A percentile compares a stretch with the other conserved stretches of the same genome.
phyloP scores from a whole-genome alignment of 768 basidiomycete species.

The Rhizopogon sp. region DNA sequence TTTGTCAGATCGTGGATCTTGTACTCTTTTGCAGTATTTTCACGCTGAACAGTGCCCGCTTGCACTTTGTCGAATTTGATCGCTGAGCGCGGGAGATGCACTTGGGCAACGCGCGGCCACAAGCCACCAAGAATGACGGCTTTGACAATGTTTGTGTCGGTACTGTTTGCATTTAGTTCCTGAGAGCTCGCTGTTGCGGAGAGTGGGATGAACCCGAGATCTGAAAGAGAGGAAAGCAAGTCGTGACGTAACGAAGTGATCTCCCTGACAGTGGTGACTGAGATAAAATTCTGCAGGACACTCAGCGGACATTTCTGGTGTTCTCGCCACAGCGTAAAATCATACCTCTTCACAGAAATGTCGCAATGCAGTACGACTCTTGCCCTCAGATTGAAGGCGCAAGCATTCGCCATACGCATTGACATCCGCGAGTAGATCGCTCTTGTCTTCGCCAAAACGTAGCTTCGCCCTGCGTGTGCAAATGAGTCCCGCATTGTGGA shows the following conservation, averaged over 20 bases:
- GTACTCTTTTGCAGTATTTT: constrained; percentile 81
- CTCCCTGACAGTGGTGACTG: constrained; percentile 65
- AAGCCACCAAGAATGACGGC: constrained; percentile 81
- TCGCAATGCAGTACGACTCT: constrained; percentile 39
- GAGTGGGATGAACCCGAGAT: constrained; percentile 63
- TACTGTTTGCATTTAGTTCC: constrained; percentile 58
- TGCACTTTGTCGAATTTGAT: constrained; percentile 85
- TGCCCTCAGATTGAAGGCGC: constrained; percentile 44
- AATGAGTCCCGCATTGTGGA: neutral
- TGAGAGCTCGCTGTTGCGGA: constrained; percentile 40
- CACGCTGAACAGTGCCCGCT: constrained; percentile 78
- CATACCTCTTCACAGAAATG: constrained; percentile 69
- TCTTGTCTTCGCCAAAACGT: constrained; percentile 64
- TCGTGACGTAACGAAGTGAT: constrained; percentile 75
- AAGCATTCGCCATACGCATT: constrained; percentile 67
- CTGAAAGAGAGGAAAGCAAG: constrained; percentile 62
- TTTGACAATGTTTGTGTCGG: constrained; percentile 74
- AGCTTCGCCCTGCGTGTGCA: constrained; percentile 54
- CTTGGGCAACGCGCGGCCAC: constrained; percentile 78
- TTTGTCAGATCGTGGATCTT: constrained; percentile 68
- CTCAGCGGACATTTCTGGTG: constrained; percentile 3
- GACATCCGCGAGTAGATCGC: constrained; percentile 82
- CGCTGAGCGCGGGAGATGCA: constrained; percentile 66
- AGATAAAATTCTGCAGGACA: constrained; percentile 73
- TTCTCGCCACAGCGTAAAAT: neutral